Conservation (phyloP, 345 rosid species). For the Citropsis articulata region DNA sequence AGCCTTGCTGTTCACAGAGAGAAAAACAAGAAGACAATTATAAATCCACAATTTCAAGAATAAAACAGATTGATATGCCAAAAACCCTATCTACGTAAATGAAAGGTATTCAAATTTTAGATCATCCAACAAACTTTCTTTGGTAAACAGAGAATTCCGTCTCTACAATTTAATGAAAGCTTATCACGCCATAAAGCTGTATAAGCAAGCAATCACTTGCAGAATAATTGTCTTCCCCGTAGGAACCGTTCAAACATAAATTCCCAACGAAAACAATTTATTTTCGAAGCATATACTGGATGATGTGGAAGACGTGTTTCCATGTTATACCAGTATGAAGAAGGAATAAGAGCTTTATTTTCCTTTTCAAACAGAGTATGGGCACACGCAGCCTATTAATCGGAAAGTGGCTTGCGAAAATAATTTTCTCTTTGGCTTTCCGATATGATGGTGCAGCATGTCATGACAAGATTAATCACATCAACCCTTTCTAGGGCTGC, state of each 20-base stretch:
- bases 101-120: background rate
- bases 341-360: background rate
- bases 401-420: background rate
- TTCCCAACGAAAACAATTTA: background rate
- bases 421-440: background rate
- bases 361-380: background rate
- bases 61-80: background rate
- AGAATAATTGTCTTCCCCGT: background rate
- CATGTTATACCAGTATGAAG: background rate
- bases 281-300: background rate
- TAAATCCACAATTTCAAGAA: background rate
- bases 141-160: background rate
- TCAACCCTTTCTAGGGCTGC: background rate
- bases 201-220: slow-evolving; percentile 1
- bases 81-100: background rate
- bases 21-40: slow-evolving; percentile 1
- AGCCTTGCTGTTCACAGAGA: slow-evolving; percentile 49
- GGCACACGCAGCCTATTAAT: background rate
- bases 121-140: background rate
- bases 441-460: background rate
- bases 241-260: background rate
- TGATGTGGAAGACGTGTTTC: background rate
- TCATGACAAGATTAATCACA: background rate
- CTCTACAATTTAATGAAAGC: background rate
- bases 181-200: background rate